Evolutionary conservation across 2,329 filamentous ascomycete genomes (phyloP), one percentile per base, ranked within the genome.

Genomic region (Aspergillus pseudoviridinutans): DNA sequence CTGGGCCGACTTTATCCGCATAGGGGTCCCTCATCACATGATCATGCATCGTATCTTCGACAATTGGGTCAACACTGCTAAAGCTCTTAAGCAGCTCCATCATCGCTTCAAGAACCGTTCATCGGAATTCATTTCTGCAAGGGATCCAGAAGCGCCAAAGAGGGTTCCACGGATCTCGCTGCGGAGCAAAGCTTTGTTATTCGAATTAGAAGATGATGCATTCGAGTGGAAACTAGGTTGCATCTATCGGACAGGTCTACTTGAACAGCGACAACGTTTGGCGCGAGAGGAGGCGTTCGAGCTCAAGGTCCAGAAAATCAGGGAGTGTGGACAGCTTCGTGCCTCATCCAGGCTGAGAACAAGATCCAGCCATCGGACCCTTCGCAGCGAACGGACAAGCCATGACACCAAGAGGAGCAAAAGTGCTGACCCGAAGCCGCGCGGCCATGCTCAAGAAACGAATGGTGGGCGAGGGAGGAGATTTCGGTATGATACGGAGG

Each of bases 171-270:
- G 90, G 68, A 80, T 99, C 24, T 93, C 92, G 0, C 64, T 99
- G 9, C 86, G 92, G 53, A 89, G 88, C 55, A 89, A 90, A 66
- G 90, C 89, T 4, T 80, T 99, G 25, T 77, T 96, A 2, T 93
- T 99, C 58, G 93, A 97, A 69, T 81, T 99, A 38, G 94, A 99
- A 75, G 94, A 99, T 71, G 93, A 94, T 51, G 88, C 91, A 0
- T 99, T 99, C 68, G 94, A 99, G 72, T 99, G 92, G 90, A 97
- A 97, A 71, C 80, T 99, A 9, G 91, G 92, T 17, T 87, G 92
- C 69, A 99, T 99, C 53, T 99, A 97, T 72, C 87, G 93, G 32
- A 86, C 91, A 49, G 94, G 95, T 0, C 82, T 93, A 22, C 80
- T 92, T 55, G 94, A 99, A 73, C 93, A 97, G 74, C 87, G 88